phyloP scores from a whole-genome alignment of 768 basidiomycete genomes.

The Panaeolus cyanescens region DNA sequence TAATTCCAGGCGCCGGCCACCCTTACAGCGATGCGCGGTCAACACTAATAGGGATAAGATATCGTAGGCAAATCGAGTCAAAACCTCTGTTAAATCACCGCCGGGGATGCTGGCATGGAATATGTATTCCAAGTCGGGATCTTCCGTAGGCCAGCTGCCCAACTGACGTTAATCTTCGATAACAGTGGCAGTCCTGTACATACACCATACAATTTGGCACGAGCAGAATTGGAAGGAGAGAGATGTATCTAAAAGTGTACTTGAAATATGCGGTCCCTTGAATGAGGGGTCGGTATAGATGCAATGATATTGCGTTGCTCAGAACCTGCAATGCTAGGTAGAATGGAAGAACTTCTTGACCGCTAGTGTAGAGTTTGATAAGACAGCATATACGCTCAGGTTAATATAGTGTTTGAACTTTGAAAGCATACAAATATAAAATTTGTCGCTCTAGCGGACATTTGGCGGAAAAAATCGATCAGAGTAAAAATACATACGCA shows the following conservation, averaged over 20 bases:
- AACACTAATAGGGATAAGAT: background rate
- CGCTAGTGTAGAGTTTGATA: background rate
- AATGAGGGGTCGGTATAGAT: background rate
- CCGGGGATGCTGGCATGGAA: background rate
- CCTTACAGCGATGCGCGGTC: background rate
- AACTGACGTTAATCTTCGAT: background rate
- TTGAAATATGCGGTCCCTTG: background rate
- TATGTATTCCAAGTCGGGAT: background rate
- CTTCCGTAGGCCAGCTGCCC: background rate
- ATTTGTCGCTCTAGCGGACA: too few species aligned
- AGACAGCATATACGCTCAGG: background rate
- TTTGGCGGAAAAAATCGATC: too few species aligned
- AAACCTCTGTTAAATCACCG: background rate
- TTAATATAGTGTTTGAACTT: background rate
- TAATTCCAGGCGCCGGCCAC: background rate
- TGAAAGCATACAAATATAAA: too few species aligned
- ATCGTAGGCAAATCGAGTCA: background rate
- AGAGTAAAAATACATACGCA: background rate
- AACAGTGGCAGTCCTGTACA: background rate
- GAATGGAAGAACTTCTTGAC: background rate
- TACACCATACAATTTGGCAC: background rate
- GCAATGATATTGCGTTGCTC: background rate
- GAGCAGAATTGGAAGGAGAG: background rate
- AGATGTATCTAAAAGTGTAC: background rate
- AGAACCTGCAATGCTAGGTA: background rate